phyloP scores from a whole-genome alignment of 2,329 filamentous ascomycete species.

The Exophiala calicioides region DNA sequence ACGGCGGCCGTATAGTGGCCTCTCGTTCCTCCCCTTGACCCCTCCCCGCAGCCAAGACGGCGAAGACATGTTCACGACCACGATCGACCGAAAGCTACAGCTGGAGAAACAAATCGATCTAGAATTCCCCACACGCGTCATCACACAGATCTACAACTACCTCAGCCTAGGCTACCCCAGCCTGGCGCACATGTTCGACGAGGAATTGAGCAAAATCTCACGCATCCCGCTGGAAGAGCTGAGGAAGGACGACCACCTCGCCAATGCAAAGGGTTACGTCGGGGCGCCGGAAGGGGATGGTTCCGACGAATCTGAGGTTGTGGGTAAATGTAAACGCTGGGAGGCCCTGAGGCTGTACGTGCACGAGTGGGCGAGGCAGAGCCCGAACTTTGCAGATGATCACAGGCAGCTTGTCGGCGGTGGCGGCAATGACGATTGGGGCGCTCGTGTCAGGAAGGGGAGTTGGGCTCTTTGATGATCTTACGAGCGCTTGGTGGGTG shows the following conservation, averaged over 20 bases:
- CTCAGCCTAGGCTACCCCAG: slow-evolving; percentile 88
- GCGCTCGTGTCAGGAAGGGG: slow-evolving; percentile 26
- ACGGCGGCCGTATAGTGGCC: slow-evolving; percentile 14
- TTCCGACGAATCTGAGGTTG: slow-evolving; percentile 49
- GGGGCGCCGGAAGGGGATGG: slow-evolving; percentile 42
- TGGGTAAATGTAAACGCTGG: slow-evolving; percentile 70
- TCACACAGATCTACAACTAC: slow-evolving; percentile 97
- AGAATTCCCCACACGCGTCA: slow-evolving; percentile 80
- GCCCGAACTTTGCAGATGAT: slow-evolving; percentile 66
- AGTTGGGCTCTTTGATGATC: slow-evolving; percentile 30
- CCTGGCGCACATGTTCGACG: slow-evolving; percentile 78
- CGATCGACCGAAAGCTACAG: slow-evolving; percentile 35
- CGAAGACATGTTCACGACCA: slow-evolving; percentile 38
- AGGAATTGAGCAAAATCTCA: slow-evolving; percentile 80
- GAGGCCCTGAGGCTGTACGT: slow-evolving; percentile 81
- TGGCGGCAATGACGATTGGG: slow-evolving; percentile 27
- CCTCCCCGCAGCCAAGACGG: slow-evolving; percentile 52
- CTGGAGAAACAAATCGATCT: slow-evolving; percentile 51
- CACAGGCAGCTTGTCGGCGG: slow-evolving; percentile 9
- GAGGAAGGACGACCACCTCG: slow-evolving; percentile 66
- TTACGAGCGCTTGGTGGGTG: background rate
- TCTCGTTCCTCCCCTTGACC: slow-evolving; percentile 38
- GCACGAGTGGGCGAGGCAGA: slow-evolving; percentile 84
- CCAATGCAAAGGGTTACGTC: slow-evolving; percentile 73
- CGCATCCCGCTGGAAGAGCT: slow-evolving; percentile 69